phyloP scores from a whole-genome alignment of 495 filamentous ascomycete genomes.

The Geopyxis carbonaria region DNA sequence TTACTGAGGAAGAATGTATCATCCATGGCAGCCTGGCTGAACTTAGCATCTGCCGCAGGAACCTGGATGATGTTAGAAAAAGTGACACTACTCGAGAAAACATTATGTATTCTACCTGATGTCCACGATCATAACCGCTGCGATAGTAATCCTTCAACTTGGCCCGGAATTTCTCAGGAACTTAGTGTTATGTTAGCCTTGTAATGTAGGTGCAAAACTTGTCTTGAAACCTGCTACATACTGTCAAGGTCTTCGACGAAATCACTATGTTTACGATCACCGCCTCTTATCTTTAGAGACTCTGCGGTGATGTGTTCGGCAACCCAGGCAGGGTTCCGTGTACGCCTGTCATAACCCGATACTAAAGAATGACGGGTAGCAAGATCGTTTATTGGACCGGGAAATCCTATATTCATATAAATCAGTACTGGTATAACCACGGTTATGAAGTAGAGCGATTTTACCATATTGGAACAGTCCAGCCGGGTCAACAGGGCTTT shows the following conservation, averaged over 20 bases:
- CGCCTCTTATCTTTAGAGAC: slow-evolving; percentile 55
- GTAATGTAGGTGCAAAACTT: neutral
- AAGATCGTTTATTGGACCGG: slow-evolving; percentile 73
- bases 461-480: slow-evolving; percentile 78
- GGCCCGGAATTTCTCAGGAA: slow-evolving; percentile 76
- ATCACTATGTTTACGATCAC: slow-evolving; percentile 63
- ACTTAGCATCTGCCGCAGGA: slow-evolving; percentile 92
- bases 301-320: slow-evolving; percentile 92
- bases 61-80: no score
- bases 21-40: slow-evolving; percentile 85
- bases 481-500: slow-evolving; percentile 55
- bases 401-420: slow-evolving; percentile 42
- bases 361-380: slow-evolving; percentile 54
- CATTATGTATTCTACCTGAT: slow-evolving; percentile 69
- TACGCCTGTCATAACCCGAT: slow-evolving; percentile 79
- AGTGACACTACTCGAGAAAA: slow-evolving; percentile 36
- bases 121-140: slow-evolving; percentile 90
- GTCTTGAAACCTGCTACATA: slow-evolving; percentile 1
- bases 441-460: neutral
- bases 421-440: neutral
- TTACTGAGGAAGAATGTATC: slow-evolving; percentile 82
- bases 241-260: slow-evolving; percentile 56
- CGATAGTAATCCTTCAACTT: slow-evolving; percentile 84
- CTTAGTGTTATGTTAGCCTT: slow-evolving; percentile 21
- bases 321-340: slow-evolving; percentile 86